Base-by-base conservation (phyloP, 495 filamentous ascomycete genomes). In the Corynascus novoguineensis region DNA sequence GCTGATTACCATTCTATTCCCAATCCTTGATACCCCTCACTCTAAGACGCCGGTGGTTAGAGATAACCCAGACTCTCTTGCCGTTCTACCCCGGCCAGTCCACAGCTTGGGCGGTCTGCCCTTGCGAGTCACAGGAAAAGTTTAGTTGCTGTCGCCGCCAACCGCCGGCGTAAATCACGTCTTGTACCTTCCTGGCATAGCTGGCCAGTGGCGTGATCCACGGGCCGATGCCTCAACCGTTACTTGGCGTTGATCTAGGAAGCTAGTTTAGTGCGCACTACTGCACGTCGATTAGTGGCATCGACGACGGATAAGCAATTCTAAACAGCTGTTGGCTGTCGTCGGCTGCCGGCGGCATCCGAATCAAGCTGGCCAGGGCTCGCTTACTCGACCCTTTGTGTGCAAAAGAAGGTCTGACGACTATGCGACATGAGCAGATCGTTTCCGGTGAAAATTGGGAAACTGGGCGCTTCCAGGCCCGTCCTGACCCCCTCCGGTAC, bases 131-230 rank as follows among this genome's bases (percentile, higher is more conserved):
- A 49, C n/a, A n/a, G n/a, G n/a, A 41, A 28, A 35, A 41, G n/a
- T n/a, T n/a, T 22, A 51, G 47, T 8, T 50, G 47, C 48, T 22
- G 48, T 29, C 24, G 50, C 50, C 11, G 25, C 50, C 24, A 40
- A 6, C 34, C 21, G 32, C 21, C 32, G 27, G 49, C n/a, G 17
- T 35, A 25, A 52, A 52, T 52, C 50, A 52, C 5, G 24, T 19
- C 15, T 9, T 35, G 8, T 0, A 10, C 0, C 21, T 32, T 22
- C 35, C 34, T 9, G 22, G 32, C 22, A 24, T 51, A 35, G 49
- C 49, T 8, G 38, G 34, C 22, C 3, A 19, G 17, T 21, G 34
- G 35, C 50, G 35, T 52, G 22, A 29, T 17, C 8, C 5, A 50
- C 21, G 48, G 21, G 25, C 32, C 12, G 35, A 40, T 27, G 14